phyloP scores from a whole-genome alignment of 345 rosid species.

The Lenwebbia sp. region DNA sequence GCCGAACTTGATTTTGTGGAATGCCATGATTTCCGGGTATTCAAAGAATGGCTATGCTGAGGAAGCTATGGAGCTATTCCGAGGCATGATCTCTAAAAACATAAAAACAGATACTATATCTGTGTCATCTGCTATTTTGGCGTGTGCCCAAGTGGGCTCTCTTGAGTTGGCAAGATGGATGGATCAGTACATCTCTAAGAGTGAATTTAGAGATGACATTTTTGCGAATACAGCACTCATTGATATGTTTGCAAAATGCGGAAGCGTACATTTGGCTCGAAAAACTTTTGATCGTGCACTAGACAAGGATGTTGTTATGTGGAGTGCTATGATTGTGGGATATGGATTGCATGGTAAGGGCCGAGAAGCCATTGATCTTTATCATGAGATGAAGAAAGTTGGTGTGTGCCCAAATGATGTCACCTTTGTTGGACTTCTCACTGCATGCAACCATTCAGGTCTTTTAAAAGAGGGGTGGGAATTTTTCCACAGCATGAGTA shows the following conservation, averaged over 20 bases:
- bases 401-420: constrained; percentile 11
- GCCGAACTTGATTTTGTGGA: constrained; percentile 9
- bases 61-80: constrained; percentile 14
- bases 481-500: constrained; percentile 5
- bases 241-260: constrained; percentile 12
- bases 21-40: constrained; percentile 14
- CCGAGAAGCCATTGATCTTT: constrained; percentile 7
- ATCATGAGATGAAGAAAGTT: constrained; percentile 1
- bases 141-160: constrained; percentile 9
- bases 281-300: not conserved
- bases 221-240: constrained; percentile 7
- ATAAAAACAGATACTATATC: constrained; percentile 1
- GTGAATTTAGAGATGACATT: not conserved
- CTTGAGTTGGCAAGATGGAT: constrained; percentile 13
- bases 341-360: constrained; percentile 10
- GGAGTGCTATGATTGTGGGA: constrained; percentile 16
- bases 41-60: constrained; percentile 12
- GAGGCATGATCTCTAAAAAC: not conserved
- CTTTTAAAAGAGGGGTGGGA: constrained; percentile 11
- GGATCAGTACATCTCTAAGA: not conserved
- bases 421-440: constrained; percentile 10
- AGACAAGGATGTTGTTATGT: constrained; percentile 9
- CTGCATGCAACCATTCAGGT: constrained; percentile 11
- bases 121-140: constrained; percentile 8
- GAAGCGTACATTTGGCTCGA: constrained; percentile 5